Evolutionary conservation across 148 eudicot genomes (phyloP).

Genomic region (Selenicereus undatus): DNA sequence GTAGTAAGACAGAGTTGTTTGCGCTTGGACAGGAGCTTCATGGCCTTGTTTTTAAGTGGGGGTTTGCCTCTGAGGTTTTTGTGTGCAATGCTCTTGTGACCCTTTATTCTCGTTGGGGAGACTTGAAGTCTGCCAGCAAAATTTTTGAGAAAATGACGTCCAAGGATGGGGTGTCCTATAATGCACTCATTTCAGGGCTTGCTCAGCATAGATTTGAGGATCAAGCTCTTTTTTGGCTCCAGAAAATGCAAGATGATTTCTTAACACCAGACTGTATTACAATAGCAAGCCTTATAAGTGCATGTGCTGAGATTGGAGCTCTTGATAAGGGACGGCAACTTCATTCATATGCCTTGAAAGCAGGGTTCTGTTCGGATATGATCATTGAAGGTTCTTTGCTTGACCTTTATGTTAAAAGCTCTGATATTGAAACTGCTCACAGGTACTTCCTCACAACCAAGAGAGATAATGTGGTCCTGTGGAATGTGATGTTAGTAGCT

Average conservation of each 20-base stretch:
- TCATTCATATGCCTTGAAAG: conserved; percentile 73
- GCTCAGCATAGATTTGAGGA: conserved; percentile 61
- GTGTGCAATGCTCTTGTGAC: conserved; percentile 79
- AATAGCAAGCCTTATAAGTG: conserved; percentile 69
- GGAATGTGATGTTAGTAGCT: conserved; percentile 94
- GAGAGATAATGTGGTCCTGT: conserved; percentile 66
- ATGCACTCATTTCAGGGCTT: conserved; percentile 86
- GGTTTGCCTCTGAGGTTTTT: conserved; percentile 57
- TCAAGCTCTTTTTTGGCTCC: conserved; percentile 53
- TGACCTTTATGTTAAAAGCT: conserved; percentile 93
- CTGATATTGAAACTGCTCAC: conserved; percentile 63
- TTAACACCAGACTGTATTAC: conserved; percentile 86
- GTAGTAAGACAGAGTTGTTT: conserved; percentile 52
- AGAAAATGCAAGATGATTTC: conserved; percentile 62
- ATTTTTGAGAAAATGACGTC: conserved; percentile 54
- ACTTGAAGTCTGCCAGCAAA: conserved; percentile 52
- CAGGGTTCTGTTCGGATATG: conserved; percentile 74
- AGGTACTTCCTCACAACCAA: conserved; percentile 58
- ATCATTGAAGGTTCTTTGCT: conserved; percentile 90
- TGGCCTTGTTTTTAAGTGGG: conserved; percentile 71
- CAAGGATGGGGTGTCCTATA: conserved; percentile 75
- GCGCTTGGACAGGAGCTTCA: conserved; percentile 76
- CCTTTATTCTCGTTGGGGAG: conserved; percentile 61
- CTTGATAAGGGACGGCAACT: conserved; percentile 75
- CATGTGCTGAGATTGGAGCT: conserved; percentile 66